These are phyloP conservation scores for Globisporangium parvum DNA, from an alignment of 352 stramenopile species.

Conservation along the genomic window DNA sequence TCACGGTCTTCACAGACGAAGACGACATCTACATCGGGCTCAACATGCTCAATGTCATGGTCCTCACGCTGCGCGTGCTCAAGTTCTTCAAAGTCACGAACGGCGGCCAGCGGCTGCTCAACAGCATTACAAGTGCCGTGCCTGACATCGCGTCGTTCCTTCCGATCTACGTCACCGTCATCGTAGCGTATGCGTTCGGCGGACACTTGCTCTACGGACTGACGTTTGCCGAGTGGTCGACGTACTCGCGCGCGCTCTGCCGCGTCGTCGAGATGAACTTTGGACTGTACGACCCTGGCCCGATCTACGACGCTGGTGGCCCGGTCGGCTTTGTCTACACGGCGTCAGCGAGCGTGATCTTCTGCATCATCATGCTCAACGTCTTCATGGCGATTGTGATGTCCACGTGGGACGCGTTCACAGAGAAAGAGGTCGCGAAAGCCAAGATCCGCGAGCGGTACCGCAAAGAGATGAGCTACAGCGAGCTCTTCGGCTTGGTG, in stretches of 20 bases:
- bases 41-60: conserved; percentile 60
- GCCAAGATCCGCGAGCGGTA: conserved; percentile 38
- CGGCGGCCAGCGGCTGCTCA: conserved; percentile 46
- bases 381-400: conserved; percentile 79
- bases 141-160: conserved; percentile 66
- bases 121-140: conserved; percentile 59
- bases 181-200: conserved; percentile 61
- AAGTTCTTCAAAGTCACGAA: conserved; percentile 73
- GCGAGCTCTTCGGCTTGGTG: conserved; percentile 30
- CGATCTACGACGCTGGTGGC: conserved; percentile 56
- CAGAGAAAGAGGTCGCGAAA: conserved; percentile 42
- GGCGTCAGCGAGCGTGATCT: conserved; percentile 56
- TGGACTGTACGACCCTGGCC: conserved; percentile 54
- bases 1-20: conserved; percentile 29
- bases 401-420: conserved; percentile 61
- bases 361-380: conserved; percentile 79
- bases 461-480: conserved; percentile 28
- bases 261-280: conserved; percentile 76
- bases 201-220: conserved; percentile 67
- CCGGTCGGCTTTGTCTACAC: conserved; percentile 63
- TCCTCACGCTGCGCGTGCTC: conserved; percentile 46
- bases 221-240: conserved; percentile 57
- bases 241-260: conserved; percentile 45
- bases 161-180: conserved; percentile 55
- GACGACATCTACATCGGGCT: conserved; percentile 48